A percentile compares a stretch with the other conserved stretches of the same genome.
Evolutionary conservation across 331 rosid species (phyloP).

Genomic region (Malus hybrid): DNA sequence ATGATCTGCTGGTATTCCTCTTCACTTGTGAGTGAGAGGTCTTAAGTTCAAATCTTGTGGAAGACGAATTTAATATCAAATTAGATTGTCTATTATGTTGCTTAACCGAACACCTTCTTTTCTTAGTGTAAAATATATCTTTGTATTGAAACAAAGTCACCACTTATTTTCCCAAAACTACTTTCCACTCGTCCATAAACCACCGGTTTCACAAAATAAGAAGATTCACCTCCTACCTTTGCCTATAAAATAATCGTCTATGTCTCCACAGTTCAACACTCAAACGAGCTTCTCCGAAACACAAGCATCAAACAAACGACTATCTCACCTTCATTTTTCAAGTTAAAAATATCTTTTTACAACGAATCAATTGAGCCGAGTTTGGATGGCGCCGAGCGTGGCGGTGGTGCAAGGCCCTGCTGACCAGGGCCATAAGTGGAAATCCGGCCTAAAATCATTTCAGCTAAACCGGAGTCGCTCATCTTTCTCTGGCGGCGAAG

Average conservation of each 20-base stretch:
- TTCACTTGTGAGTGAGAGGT: too few species aligned
- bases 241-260: neutral
- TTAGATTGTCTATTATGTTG: too few species aligned
- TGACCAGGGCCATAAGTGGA: conserved; percentile 52
- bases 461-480: conserved; percentile 37
- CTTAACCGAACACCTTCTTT: too few species aligned
- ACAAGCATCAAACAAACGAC: too few species aligned
- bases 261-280: rapidly evolving
- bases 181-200: neutral
- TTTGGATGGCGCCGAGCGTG: conserved; percentile 74
- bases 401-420: conserved; percentile 61
- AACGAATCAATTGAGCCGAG: conserved; percentile 53
- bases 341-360: neutral
- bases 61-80: too few species aligned
- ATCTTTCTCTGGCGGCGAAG: conserved; percentile 15
- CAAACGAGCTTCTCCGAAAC: neutral
- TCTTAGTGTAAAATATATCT: too few species aligned
- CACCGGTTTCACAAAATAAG: neutral
- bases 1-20: too few species aligned
- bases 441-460: conserved; percentile 49
- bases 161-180: neutral
- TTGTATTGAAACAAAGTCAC: neutral
- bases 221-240: neutral
- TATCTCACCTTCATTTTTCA: neutral
- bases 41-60: too few species aligned